These are phyloP conservation scores for Fusarium vanettenii DNA, from an alignment of 2,329 filamentous ascomycete genomes.

Conservation along the genomic window DNA sequence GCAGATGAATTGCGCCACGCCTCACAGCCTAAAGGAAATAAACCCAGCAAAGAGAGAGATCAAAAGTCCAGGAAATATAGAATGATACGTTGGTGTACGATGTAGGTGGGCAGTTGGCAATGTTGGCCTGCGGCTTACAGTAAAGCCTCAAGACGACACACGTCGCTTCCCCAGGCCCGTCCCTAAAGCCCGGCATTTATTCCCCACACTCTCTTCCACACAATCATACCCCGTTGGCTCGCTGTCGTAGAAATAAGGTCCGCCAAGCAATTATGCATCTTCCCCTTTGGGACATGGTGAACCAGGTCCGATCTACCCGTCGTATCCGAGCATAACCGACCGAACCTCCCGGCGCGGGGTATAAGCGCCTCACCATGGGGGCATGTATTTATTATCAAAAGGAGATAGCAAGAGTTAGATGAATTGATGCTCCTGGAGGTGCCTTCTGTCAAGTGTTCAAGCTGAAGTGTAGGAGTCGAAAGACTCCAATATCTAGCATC, in stretches of 20 bases:
- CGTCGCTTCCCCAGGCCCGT: background rate
- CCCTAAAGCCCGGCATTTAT: background rate
- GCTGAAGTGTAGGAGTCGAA: background rate
- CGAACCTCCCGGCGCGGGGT: background rate
- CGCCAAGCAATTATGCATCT: background rate
- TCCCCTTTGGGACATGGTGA: background rate
- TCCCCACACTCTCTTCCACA: background rate
- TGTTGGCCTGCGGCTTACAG: background rate
- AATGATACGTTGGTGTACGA: too few relatives aligned
- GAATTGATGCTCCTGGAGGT: too few relatives aligned
- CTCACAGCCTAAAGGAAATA: too few relatives aligned
- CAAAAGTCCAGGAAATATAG: too few relatives aligned
- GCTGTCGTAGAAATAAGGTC: background rate
- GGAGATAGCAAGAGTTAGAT: background rate
- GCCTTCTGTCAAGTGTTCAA: background rate
- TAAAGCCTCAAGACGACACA: background rate
- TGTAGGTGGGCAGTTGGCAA: background rate
- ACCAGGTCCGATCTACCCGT: background rate
- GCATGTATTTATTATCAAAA: background rate
- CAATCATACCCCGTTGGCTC: background rate
- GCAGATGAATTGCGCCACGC: background rate
- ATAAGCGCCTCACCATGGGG: background rate
- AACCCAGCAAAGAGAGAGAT: too few relatives aligned
- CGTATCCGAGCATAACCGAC: conserved; percentile 1
- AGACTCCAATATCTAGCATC: background rate